Base-by-base conservation (phyloP, 768 basidiomycete genomes). In the Mycena albidolilacea region DNA sequence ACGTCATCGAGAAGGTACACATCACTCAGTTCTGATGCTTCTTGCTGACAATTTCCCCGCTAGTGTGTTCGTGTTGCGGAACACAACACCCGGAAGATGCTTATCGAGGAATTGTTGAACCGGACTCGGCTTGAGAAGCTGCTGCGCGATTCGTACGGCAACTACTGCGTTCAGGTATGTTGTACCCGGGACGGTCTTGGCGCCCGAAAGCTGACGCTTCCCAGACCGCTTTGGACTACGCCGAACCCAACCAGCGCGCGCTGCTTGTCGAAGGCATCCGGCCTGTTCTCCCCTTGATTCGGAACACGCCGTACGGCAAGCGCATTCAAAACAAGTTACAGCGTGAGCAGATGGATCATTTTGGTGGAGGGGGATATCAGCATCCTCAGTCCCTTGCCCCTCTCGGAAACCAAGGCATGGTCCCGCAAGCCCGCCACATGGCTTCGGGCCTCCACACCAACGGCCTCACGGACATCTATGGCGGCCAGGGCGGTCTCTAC, bases 261-360 rank as follows among this genome's bases (percentile, higher is more conserved):
- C 88, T 97, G 74, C 92, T 99, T 35, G 96, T 99, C 21, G 97
- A 99, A 79, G 96, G 95, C 77, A 99, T 99, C 81, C 94, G 98
- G 62, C 98, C 98, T n/a, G 96, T 99, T 72, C 89, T 99, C 35
- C 98, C 98, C 3, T 89, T 98, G 78, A 99, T 99, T 80, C 94
- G 98, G 79, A 99, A 99, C 84, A 99, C 98, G 11, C 98, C 98
- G 8, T 99, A 99, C 78, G 98, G 98, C 77, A 99, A 99, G 87
- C 93, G 98, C 55, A 99, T 99, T 79, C 97, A 98, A 83, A 97
- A 97, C 87, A 98, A 98, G 85, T 86, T 99, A 66, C 97, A 98
- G 83, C 95, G 97, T 70, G 97, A 97, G 84, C 94, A 95, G 77
- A 88, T 93, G 83, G 94, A 94, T 76, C 87, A 85, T 67, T 92